Percentiles rank a stretch among this genome's conserved stretches.
phyloP scores from a whole-genome alignment of 805 yeast species.

The Candida nitratophila region DNA sequence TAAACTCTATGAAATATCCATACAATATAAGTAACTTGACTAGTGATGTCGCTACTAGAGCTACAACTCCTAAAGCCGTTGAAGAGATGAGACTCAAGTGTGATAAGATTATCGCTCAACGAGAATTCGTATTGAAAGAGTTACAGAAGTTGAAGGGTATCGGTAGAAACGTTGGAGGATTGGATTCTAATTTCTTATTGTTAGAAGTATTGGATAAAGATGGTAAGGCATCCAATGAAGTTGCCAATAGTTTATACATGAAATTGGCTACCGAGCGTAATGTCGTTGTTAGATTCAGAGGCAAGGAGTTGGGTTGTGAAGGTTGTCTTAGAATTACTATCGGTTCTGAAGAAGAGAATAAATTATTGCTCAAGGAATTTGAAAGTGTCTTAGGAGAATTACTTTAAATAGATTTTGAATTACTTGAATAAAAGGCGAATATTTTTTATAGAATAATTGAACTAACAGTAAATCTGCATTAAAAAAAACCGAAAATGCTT shows the following conservation, averaged over 20 bases:
- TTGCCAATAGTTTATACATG: slow-evolving; percentile 62
- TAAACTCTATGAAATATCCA: slow-evolving; percentile 93
- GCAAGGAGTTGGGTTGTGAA: slow-evolving; percentile 78
- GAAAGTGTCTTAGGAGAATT: slow-evolving; percentile 11
- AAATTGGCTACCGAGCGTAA: slow-evolving; percentile 62
- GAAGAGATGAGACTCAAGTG: slow-evolving; percentile 51
- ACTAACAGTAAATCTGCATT: no score
- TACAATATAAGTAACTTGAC: slow-evolving; percentile 85
- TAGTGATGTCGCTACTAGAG: slow-evolving; percentile 66
- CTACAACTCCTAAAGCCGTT: slow-evolving; percentile 55
- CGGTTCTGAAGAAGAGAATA: slow-evolving; percentile 78
- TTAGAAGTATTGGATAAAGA: slow-evolving; percentile 57
- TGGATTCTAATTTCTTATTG: slow-evolving; percentile 80
- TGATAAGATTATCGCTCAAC: slow-evolving; percentile 43
- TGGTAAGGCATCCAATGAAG: slow-evolving; percentile 59
- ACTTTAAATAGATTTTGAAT: neutral
- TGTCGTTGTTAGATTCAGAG: slow-evolving; percentile 89
- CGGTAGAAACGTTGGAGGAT: slow-evolving; percentile 73
- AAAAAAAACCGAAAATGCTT: no score
- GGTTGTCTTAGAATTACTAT: slow-evolving; percentile 86
- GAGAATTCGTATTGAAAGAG: slow-evolving; percentile 43
- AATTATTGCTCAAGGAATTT: slow-evolving; percentile 35
- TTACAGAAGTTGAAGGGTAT: slow-evolving; percentile 54
- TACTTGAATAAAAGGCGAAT: no score
- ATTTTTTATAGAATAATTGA: no score